Evolutionary conservation across 1,139 yeast species (phyloP), one percentile per base, ranked within the genome.

Genomic region (Zygoascus sp.): DNA sequence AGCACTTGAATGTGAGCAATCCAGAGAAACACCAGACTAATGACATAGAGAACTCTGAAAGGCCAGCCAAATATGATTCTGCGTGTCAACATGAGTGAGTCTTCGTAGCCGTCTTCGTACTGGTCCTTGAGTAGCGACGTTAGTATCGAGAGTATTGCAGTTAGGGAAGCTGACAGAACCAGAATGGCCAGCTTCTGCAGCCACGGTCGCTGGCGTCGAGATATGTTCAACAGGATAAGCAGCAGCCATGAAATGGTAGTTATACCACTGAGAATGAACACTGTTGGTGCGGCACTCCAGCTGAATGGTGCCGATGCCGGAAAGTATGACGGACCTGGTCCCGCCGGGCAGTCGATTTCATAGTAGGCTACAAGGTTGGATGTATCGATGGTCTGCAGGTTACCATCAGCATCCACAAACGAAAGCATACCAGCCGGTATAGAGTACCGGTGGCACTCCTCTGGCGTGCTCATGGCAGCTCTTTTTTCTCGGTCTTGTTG

Each of bases 1-100:
- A 84, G 74, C 23, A 86, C 81, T 58, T 84, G 90, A 1, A 86
- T 85, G 60, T 88, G 95, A 45, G 88, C 83, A 32, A 86, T 67
- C 67, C 85, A 88, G 13, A 84, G 69, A 2, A 84, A 60, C 2
- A 83, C 64, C 16, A 80, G 80, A 23, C 80, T 77, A 1, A 87
- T 60, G 36, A 85, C 70, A 55, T 82, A 88, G n/a, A 85, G 67
- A 7, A 80, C 71, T 47, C 78, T 75, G 53, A 84, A 74, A 17
- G 77, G 73, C 5, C 69, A 55, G 34, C 77, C 75, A 2, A 59
- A 58, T 53, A 79, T 72, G n/a, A 85, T 64, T 11, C 66, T 62
- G 36, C 69, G 67, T 21, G 83, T 62, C 25, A 86, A 63, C 39
- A 67, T 75, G 1, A 83, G 80, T 22, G 80, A 77, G 13, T 80